Evolutionary conservation across 306 rosid genomes (phyloP).

Genomic region (Dalbergia oliveri): DNA sequence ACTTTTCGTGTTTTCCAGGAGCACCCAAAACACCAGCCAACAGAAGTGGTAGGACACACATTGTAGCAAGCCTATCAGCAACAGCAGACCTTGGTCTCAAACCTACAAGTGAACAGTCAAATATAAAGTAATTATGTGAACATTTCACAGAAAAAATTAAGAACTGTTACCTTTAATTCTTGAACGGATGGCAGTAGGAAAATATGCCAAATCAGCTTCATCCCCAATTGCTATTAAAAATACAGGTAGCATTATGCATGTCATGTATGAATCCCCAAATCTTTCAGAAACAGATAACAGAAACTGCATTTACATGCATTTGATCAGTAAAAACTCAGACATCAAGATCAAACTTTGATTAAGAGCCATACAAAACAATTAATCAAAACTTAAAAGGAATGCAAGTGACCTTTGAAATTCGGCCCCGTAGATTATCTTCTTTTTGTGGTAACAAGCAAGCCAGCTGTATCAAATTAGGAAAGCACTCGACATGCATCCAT

Average conservation of each 20-base stretch:
- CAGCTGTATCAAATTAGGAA: constrained; percentile 84
- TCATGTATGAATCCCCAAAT: constrained; percentile 84
- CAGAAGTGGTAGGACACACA: constrained; percentile 90
- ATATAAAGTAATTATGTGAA: constrained; percentile 40
- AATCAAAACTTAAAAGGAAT: constrained; percentile 33
- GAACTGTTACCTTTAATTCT: constrained; percentile 73
- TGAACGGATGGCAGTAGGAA: constrained; percentile 75
- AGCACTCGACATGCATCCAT: constrained; percentile 92
- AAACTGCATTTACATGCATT: constrained; percentile 67
- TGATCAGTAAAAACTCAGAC: constrained; percentile 46
- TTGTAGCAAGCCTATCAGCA: constrained; percentile 79
- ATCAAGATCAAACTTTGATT: constrained; percentile 9
- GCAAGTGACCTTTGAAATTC: constrained; percentile 74
- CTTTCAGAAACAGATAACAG: constrained; percentile 79
- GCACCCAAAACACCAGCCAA: constrained; percentile 92
- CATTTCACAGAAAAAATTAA: constrained; percentile 22
- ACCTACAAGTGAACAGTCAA: constrained; percentile 61
- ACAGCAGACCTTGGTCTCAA: constrained; percentile 81
- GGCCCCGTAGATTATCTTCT: constrained; percentile 87
- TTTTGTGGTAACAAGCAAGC: constrained; percentile 89
- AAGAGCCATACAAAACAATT: constrained; percentile 17
- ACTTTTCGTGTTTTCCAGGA: constrained; percentile 68
- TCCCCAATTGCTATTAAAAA: constrained; percentile 85
- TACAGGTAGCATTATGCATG: constrained; percentile 89
- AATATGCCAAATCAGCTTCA: constrained; percentile 75